Evolutionary conservation across 2,329 filamentous ascomycete genomes (phyloP), one percentile per base, ranked within the genome.

Genomic region (Cytospora leucostoma): DNA sequence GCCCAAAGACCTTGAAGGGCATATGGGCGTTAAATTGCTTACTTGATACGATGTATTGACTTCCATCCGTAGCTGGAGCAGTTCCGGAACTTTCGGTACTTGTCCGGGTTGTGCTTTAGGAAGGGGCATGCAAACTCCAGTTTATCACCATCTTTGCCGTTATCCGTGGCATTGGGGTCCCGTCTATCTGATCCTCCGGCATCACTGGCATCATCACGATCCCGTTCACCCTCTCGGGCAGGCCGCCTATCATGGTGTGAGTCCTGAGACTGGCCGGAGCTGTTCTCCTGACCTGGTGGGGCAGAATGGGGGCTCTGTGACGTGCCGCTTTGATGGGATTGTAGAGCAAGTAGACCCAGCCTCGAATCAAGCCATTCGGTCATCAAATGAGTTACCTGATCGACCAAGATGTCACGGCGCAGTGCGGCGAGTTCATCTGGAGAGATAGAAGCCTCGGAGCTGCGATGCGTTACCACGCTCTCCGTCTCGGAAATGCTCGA

Each of bases 11-110:
- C n/a, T n/a, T n/a, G n/a, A n/a, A n/a, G n/a, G n/a, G n/a, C n/a
- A n/a, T n/a, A n/a, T n/a, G n/a, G n/a, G n/a, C n/a, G n/a, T n/a
- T n/a, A n/a, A n/a, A n/a, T n/a, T n/a, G n/a, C n/a, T n/a, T n/a
- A 57, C 40, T 49, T 57, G 10, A 57, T 12, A 10, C 55, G 40
- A 17, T 3, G 6, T 49, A 49, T 35, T 35, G n/a, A 11, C 11
- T 35, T 57, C 55, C 55, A 57, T 0, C 40, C 55, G 6, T 12
- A 19, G 8, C 27, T 8, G 19, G 55, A 57, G 55, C 55, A 57
- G 4, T 32, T 49, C n/a, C 40, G 55, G 5, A 50, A 11, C 8
- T 49, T 17, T 5, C 3, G 3, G 17, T 50, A 57, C 34, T 35
- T 49, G 3, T 17, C 6, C 4, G 40, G 32, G 19, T 57, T 47